These are phyloP conservation scores for Vicia faba DNA, from an alignment of 306 rosid genomes.

Conservation along the genomic window DNA sequence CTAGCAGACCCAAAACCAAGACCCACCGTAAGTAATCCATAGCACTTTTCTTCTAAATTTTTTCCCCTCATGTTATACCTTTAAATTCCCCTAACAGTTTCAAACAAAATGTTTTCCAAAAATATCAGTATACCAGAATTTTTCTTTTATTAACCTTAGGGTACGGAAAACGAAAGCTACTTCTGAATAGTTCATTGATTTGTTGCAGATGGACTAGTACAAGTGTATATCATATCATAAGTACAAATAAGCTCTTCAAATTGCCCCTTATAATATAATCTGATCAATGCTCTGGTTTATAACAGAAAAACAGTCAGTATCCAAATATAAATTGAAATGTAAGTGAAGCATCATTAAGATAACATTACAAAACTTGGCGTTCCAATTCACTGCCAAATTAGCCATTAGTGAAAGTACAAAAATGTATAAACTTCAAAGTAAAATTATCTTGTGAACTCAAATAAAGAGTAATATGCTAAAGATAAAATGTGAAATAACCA, in stretches of 20 bases:
- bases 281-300: not conserved
- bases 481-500: slow-evolving; percentile 15
- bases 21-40: too few relatives aligned
- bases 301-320: not conserved
- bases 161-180: too few relatives aligned
- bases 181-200: too few relatives aligned
- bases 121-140: too few relatives aligned
- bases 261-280: not conserved
- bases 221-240: not conserved
- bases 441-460: slow-evolving; percentile 32
- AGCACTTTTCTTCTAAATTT: too few relatives aligned
- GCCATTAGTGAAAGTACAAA: slow-evolving; percentile 19
- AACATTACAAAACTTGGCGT: slow-evolving; percentile 2
- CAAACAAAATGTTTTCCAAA: too few relatives aligned
- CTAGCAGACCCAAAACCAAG: too few relatives aligned
- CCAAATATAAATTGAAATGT: not conserved
- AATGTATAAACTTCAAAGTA: slow-evolving; percentile 22
- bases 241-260: not conserved
- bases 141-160: too few relatives aligned
- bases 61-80: too few relatives aligned
- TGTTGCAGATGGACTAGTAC: too few relatives aligned
- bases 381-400: slow-evolving; percentile 21
- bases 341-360: not conserved
- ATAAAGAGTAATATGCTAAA: too few relatives aligned
- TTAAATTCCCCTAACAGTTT: too few relatives aligned